These are phyloP conservation scores for Plenodomus lindquistii DNA, from an alignment of 2,329 filamentous ascomycete genomes.

Conservation along the genomic window DNA sequence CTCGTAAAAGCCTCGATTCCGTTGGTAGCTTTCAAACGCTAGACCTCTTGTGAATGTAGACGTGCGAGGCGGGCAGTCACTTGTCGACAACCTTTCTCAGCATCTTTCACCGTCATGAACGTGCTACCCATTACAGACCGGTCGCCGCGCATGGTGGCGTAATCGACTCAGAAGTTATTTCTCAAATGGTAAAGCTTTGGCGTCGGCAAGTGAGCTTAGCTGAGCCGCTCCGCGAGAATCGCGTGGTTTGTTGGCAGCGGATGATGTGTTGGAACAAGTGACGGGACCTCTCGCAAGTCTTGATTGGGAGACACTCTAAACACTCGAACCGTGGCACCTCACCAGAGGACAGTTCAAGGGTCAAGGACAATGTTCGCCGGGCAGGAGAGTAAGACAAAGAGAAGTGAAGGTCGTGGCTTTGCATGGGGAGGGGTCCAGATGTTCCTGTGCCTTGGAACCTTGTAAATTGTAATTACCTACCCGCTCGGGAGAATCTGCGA, in stretches of 20 bases:
- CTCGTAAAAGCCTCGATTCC: not conserved
- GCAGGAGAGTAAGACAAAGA: no score
- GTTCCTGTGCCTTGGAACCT: no score
- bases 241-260: conserved; percentile 5
- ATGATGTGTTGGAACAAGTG: conserved; percentile 4
- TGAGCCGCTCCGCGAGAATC: conserved; percentile 1
- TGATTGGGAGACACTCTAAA: conserved; percentile 2
- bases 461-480: no score
- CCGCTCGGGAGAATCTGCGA: no score
- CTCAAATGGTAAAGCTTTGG: conserved; percentile 11
- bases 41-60: no score
- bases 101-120: not conserved
- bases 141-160: not conserved
- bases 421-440: not conserved
- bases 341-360: not conserved
- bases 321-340: not conserved
- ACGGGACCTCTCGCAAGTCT: conserved; percentile 1
- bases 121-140: no score
- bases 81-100: not conserved
- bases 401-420: not conserved
- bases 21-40: not conserved
- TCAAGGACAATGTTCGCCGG: not conserved
- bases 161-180: conserved; percentile 1
- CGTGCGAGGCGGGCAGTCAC: no score
- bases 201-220: conserved; percentile 11